A percentile compares a stretch with the other conserved stretches of the same genome.
Conservation (phyloP, 345 rosid species). For the Populus davidiana region DNA sequence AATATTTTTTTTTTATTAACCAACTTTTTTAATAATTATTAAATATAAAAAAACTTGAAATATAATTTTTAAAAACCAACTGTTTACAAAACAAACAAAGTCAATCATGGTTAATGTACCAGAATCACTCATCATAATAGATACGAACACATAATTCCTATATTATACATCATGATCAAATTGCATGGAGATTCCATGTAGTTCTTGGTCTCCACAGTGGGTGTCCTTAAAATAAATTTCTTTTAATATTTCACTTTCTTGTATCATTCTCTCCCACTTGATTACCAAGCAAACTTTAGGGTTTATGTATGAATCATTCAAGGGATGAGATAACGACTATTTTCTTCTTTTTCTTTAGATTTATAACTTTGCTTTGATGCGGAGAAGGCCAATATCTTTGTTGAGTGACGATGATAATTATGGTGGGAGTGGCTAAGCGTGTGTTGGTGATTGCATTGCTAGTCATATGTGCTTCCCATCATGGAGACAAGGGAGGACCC, state of each 20-base stretch:
- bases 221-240: neutral
- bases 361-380: constrained; percentile 22
- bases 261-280: constrained; percentile 20
- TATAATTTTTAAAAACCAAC: no score
- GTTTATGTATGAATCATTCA: constrained; percentile 14
- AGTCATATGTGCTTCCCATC: constrained; percentile 45
- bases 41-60: no score
- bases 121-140: neutral
- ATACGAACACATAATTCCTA: neutral
- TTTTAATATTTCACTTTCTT: neutral
- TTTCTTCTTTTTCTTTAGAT: neutral
- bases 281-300: constrained; percentile 16
- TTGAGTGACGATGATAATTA: constrained; percentile 17
- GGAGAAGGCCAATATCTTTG: constrained; percentile 32
- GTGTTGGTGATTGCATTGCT: constrained; percentile 43
- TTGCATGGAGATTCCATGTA: constrained; percentile 20
- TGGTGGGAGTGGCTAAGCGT: constrained; percentile 26
- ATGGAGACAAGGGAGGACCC: constrained; percentile 43
- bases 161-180: neutral
- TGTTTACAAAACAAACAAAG: no score
- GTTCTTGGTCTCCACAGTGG: constrained; percentile 21
- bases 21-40: no score
- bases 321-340: neutral
- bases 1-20: no score
- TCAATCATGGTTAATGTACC: neutral